Evolutionary conservation across 345 rosid species (phyloP).

Genomic region (Linum usitatissimum): DNA sequence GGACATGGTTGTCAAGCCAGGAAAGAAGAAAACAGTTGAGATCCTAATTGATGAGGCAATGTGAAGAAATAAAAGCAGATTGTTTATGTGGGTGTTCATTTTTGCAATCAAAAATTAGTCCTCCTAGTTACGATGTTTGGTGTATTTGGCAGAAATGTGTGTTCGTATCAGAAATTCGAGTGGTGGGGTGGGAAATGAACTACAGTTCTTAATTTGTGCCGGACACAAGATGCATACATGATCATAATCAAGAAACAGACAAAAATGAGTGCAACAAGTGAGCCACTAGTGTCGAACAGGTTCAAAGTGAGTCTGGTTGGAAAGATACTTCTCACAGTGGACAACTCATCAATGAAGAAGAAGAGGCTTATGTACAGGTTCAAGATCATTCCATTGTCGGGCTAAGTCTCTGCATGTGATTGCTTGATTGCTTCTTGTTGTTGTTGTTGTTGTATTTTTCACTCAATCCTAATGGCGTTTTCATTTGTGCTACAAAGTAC

Average conservation of each 20-base stretch:
- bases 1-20: slow-evolving; percentile 56
- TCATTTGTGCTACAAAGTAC: no score
- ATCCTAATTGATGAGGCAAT: slow-evolving; percentile 77
- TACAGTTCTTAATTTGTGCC: slow-evolving; percentile 82
- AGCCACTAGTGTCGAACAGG: slow-evolving; percentile 53
- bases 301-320: slow-evolving; percentile 72
- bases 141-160: slow-evolving; percentile 50
- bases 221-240: slow-evolving; percentile 47
- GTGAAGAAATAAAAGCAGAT: no score
- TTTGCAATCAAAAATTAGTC: no score
- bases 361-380: slow-evolving; percentile 91
- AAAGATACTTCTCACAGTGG: slow-evolving; percentile 57
- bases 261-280: slow-evolving; percentile 52
- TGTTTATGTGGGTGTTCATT: background rate
- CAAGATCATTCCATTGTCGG: slow-evolving; percentile 48
- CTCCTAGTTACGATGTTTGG: background rate
- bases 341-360: slow-evolving; percentile 81
- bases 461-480: no score
- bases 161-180: slow-evolving; percentile 79
- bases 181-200: slow-evolving; percentile 87
- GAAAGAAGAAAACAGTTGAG: slow-evolving; percentile 80
- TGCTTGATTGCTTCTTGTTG: no score
- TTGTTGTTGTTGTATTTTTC: no score
- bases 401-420: no score
- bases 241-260: slow-evolving; percentile 62